A percentile compares a stretch with the other conserved stretches of the same genome.
Conservation (phyloP, 1,284 basidiomycete species). For the Agaricales sp. region DNA sequence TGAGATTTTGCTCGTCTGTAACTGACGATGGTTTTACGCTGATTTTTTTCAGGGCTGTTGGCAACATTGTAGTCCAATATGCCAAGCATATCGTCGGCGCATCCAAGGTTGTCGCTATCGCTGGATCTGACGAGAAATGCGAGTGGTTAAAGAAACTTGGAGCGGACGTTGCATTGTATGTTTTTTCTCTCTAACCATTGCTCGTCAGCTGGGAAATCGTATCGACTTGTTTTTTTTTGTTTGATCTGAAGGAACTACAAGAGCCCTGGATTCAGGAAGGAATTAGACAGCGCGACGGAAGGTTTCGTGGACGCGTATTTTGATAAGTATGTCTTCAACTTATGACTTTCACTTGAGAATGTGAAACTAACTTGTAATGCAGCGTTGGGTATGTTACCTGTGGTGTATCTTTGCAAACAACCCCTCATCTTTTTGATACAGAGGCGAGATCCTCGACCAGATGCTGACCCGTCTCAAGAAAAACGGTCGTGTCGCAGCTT, state of each 20-base stretch:
- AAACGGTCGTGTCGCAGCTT: slow-evolving; percentile 26
- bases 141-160: slow-evolving; percentile 29
- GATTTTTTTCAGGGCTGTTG: slow-evolving; percentile 17
- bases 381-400: not conserved
- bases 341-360: slow-evolving; percentile 6
- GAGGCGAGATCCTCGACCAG: slow-evolving; percentile 25
- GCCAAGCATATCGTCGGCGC: slow-evolving; percentile 27
- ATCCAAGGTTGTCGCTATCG: slow-evolving; percentile 32
- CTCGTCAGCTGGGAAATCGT: no score
- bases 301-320: slow-evolving; percentile 7
- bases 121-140: slow-evolving; percentile 34
- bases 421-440: slow-evolving; percentile 28
- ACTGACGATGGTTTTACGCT: no score
- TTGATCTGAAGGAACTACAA: slow-evolving; percentile 40
- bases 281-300: slow-evolving; percentile 11
- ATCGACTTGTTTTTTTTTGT: no score
- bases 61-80: slow-evolving; percentile 19
- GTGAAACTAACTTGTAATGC: slow-evolving; percentile 7
- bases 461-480: slow-evolving; percentile 24
- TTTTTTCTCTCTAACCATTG: no score
- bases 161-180: slow-evolving; percentile 28
- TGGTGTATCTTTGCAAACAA: slow-evolving; percentile 4
- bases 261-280: slow-evolving; percentile 13
- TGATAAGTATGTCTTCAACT: slow-evolving; percentile 7
- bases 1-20: not conserved